Conservation (phyloP, 495 filamentous ascomycete genomes). For the Penicillium bialowiezense region DNA sequence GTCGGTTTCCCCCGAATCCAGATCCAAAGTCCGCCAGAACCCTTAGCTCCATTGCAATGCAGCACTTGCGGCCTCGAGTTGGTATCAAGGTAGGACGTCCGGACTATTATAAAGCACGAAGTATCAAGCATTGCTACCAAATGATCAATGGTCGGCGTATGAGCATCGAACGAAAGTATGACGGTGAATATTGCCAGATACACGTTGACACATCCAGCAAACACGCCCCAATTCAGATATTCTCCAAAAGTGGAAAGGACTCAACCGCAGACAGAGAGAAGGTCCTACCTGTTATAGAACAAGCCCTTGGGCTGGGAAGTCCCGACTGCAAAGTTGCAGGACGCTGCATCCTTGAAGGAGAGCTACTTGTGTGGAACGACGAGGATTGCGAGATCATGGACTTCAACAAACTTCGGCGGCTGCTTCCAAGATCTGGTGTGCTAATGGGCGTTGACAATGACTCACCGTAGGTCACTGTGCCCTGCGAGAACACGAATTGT, state of each 20-base stretch:
- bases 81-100: constrained; percentile 76
- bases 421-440: constrained; percentile 69
- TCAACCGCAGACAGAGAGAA: constrained; percentile 67
- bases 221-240: constrained; percentile 65
- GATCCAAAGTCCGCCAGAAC: constrained; percentile 31
- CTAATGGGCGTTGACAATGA: constrained; percentile 67
- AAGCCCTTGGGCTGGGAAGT: constrained; percentile 56
- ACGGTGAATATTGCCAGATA: constrained; percentile 87
- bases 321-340: constrained; percentile 53
- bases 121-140: constrained; percentile 70
- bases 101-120: constrained; percentile 69
- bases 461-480: constrained; percentile 54
- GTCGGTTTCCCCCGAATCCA: constrained; percentile 38
- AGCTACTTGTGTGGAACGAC: constrained; percentile 74
- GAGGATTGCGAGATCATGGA: constrained; percentile 56
- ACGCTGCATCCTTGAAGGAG: constrained; percentile 77
- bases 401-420: constrained; percentile 79
- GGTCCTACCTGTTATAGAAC: constrained; percentile 51
- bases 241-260: constrained; percentile 89
- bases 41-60: constrained; percentile 37
- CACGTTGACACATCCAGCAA: constrained; percentile 67
- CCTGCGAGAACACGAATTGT: too few relatives aligned
- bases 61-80: constrained; percentile 55
- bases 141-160: constrained; percentile 58
- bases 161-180: constrained; percentile 78